These are phyloP conservation scores for Talaromyces verruculosus DNA, from an alignment of 2,329 filamentous ascomycete species.

Conservation along the genomic window DNA sequence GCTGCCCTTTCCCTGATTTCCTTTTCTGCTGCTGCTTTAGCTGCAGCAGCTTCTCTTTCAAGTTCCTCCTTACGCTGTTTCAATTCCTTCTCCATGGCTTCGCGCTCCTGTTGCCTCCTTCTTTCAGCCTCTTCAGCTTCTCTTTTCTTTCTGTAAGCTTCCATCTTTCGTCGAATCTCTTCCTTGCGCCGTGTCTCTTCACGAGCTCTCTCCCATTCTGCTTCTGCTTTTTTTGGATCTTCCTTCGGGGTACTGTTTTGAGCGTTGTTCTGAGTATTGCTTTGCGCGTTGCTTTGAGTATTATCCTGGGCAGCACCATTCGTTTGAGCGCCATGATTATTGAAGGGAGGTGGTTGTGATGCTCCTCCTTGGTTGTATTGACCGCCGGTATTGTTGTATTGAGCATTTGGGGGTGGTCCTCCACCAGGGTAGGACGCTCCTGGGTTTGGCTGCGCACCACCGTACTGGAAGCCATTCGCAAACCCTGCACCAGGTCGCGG, in stretches of 20 bases:
- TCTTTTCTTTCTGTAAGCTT: constrained; percentile 21
- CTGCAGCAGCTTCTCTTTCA: constrained; percentile 33
- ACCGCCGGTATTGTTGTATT: constrained; percentile 34
- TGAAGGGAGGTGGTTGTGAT: constrained; percentile 22
- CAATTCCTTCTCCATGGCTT: constrained; percentile 43
- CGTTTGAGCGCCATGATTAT: constrained; percentile 16
- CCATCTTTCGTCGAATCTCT: constrained; percentile 23
- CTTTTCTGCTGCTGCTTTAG: constrained; percentile 28
- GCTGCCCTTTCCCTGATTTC: constrained; percentile 24
- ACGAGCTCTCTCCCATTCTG: constrained; percentile 19
- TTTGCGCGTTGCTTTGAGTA: neutral
- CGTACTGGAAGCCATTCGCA: constrained; percentile 31
- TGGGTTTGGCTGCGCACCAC: constrained; percentile 23
- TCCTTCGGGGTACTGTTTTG: constrained; percentile 8
- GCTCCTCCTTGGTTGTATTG: constrained; percentile 33
- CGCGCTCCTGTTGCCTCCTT: constrained; percentile 40
- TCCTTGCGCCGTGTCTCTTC: constrained; percentile 23
- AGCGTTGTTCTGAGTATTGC: neutral
- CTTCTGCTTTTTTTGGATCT: constrained; percentile 18
- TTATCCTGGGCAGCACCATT: constrained; percentile 5
- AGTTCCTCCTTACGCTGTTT: constrained; percentile 43
- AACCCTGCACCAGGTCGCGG: constrained; percentile 31
- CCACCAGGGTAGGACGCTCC: constrained; percentile 9
- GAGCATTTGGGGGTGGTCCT: constrained; percentile 14
- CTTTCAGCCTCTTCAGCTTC: constrained; percentile 35